Evolutionary conservation across 495 filamentous ascomycete genomes (phyloP), one percentile per base, ranked within the genome.

Genomic region (Talaromyces stipitatus): DNA sequence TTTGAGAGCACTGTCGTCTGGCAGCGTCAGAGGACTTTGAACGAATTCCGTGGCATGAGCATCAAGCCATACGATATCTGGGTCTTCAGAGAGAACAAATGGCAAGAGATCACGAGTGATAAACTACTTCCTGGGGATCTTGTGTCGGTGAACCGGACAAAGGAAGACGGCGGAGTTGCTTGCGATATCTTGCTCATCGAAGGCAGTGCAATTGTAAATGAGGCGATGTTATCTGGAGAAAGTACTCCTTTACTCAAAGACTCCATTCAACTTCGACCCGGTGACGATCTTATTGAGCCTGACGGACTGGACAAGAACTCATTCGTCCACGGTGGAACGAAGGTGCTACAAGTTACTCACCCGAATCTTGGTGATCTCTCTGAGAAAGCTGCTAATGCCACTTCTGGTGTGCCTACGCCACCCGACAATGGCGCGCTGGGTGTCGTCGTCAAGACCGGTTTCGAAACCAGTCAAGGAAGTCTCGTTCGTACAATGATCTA

Each of bases 401-500:
- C 81, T 5, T 90, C 86, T 48, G 89, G 88, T 60, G 85, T 99
- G 9, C 61, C 78, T 24, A 78, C 89, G 16, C 78, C 87, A 10
- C 94, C 94, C 0, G 94, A 99, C 72, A 90, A 92, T 62, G 94
- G 94, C 46, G 94, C 90, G 9, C 82, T 97, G 78, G 94, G 92
- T 58, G 81, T 97, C 58, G 89, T 97, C 47, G 88, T 91, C 59
- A 97, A 96, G 80, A 99, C 95, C 45, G 94, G 94, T 4, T 99
- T 99, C 61, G 94, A 99, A 74, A 99, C 94, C 7, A 97, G 91
- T 57, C 94, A 99, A 71, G 94, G 94, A 60, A 96, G 89, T 67
- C 79, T 99, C 57, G 94, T 99, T 43, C 90, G 94, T 29, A 99
- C 94, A 48, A 99, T 99, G 94, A 97, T 99, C 61, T 99, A 96